Evolutionary conservation across 1,284 basidiomycete species (phyloP), one percentile per base, ranked within the genome.

Genomic region (Rhodotorula sp.): DNA sequence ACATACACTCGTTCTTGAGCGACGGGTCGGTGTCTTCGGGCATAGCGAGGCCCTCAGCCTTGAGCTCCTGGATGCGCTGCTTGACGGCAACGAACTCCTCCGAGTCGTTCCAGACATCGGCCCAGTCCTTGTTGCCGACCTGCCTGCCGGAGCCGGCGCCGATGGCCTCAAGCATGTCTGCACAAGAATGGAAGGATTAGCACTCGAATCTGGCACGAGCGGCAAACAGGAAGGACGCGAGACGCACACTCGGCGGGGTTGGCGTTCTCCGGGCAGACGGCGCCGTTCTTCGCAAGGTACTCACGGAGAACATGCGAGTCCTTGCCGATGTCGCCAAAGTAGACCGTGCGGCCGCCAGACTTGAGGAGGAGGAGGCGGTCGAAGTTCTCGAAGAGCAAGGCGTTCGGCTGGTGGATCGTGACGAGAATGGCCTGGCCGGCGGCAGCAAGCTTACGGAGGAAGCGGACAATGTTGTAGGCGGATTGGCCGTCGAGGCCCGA

Each of bases 401-500:
- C 82, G 76, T 85, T 85, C 34, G 92, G 92, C 83, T 92, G 86
- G 79, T 95, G 94, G 76, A 83, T 82, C 1, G 82, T 85, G 76
- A 82, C 83, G 22, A 84, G 80, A 25, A 83, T 78, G 29, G 92
- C 91, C 81, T 94, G 92, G 7, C 94, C 94, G 71, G 88, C 88
- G 73, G 91, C 86, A 19, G 93, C 90, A n/a, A 95, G 86, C 72
- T 89, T 87, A 39, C 89, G 86, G 62, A 95, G 84, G 79, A 95
- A 90, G 3, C 86, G 84, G 63, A 92, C 85, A 77, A 96, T 92
- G 25, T 89, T 90, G 90, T 90, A 94, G 0, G 94, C 92, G 61
- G 88, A 90, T 80, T 94, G 92, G 4, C 91, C 92, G 80, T 95
- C 93, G 34, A 66, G 61, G 53, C 71, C 66, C 21, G 69, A 74